Conservation (phyloP, 257 asterid species). For the Solanum clarkiae region DNA sequence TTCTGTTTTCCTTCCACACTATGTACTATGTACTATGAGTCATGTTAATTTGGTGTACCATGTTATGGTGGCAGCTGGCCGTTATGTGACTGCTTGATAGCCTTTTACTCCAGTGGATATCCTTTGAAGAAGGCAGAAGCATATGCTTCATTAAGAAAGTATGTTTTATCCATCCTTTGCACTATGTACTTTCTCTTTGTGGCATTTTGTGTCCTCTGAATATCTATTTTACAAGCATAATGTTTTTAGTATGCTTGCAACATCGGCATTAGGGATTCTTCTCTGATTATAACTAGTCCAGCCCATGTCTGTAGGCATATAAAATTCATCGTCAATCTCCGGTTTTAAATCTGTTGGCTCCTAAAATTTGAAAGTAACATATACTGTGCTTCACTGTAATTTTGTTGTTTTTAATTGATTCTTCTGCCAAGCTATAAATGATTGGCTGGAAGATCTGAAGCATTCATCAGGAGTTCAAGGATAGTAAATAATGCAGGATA, state of each 20-base stretch:
- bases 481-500: not conserved
- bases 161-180: slow-evolving; percentile 2
- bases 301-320: not conserved
- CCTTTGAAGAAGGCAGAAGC: slow-evolving; percentile 88
- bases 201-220: not conserved
- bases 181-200: not conserved
- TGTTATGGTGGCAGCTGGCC: slow-evolving; percentile 63
- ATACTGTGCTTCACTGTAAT: not conserved
- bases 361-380: not conserved
- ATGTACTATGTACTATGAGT: not conserved
- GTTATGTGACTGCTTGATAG: slow-evolving; percentile 87
- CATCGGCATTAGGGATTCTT: not conserved
- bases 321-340: not conserved
- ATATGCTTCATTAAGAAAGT: slow-evolving; percentile 84
- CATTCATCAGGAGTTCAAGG: not conserved
- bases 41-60: not conserved
- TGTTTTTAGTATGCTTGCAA: not conserved
- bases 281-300: not conserved
- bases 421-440: not conserved
- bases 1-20: not conserved
- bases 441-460: not conserved
- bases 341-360: not conserved
- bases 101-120: slow-evolving; percentile 76
- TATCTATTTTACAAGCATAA: not conserved
- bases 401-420: not conserved